Base-by-base conservation (phyloP, 2,329 filamentous ascomycete genomes). In the Exophiala sp. region DNA sequence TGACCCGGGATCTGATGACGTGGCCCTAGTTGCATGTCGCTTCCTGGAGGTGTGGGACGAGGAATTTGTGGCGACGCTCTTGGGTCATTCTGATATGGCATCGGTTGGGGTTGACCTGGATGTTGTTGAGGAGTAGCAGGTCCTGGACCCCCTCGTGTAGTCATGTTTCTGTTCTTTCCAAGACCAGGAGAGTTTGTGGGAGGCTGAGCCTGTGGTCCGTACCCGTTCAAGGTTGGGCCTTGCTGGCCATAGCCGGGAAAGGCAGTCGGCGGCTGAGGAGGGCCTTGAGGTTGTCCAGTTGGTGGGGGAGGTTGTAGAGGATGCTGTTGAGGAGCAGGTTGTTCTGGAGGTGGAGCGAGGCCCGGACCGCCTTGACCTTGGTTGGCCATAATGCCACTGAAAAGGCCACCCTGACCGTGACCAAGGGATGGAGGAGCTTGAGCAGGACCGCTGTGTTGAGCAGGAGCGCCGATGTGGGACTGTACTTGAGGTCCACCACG, bases 351-450 rank as follows among this genome's bases (percentile, higher is more conserved):
- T 55, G 86, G 86, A 61, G 91, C 91, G 63, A 95, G 85, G 57
- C 89, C 89, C 60, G 90, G 88, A 57, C 88, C 90, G 65, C 86
- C 88, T 75, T 92, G 90, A 65, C 86, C 88, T 71, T 85, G 85
- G 61, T 92, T 92, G 52, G 91, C 85, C 89, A 99, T 97, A 68
- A 97, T 96, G 52, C 90, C 91, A 63, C 90, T 91, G 68, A 99
- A 97, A 38, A 97, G 80, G 67, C 95, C 94, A 69, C 88, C 92
- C 52, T 85, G 84, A 21, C 92, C 91, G 67, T 95, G 88, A 24
- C 91, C 89, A 63, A 97, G 88, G 46, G 89, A 77, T 34, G 86
- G 91, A 34, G 94, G 92, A 59, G 90, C 88, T 72, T 94, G 89
- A 45, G 88, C 85, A 53, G 90, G 87, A 40, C 87, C 89, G 55